Percentiles rank a stretch among this genome's conserved stretches.
phyloP scores from a whole-genome alignment of 805 yeast genomes.

The Pichia heedii region DNA sequence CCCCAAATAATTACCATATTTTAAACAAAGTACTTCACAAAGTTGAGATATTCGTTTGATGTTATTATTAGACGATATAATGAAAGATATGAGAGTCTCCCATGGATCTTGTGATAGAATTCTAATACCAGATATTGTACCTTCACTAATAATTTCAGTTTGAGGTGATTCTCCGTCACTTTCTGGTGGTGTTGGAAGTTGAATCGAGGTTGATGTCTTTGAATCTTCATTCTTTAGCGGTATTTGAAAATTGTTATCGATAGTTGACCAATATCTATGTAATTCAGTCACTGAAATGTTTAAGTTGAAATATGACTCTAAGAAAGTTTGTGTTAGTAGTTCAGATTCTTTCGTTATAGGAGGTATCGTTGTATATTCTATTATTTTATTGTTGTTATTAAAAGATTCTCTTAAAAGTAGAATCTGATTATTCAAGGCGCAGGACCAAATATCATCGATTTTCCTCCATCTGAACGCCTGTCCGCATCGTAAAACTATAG shows the following conservation, averaged over 20 bases:
- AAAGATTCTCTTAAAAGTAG: conserved; percentile 38
- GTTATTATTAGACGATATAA: conserved; percentile 93
- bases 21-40: conserved; percentile 70
- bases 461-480: conserved; percentile 78
- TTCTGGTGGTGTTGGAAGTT: conserved; percentile 5
- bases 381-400: conserved; percentile 6
- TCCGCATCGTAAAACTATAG: conserved; percentile 70
- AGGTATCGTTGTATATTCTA: conserved; percentile 43
- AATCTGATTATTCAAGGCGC: conserved; percentile 50
- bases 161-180: conserved; percentile 10
- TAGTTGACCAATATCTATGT: conserved; percentile 51
- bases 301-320: conserved; percentile 65
- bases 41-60: conserved; percentile 87
- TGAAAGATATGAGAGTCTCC: conserved; percentile 86
- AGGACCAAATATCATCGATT: conserved; percentile 55
- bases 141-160: not conserved
- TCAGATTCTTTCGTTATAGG: conserved; percentile 12
- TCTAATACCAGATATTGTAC: conserved; percentile 37
- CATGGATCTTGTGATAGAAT: conserved; percentile 92
- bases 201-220: not conserved
- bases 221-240: not conserved
- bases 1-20: conserved; percentile 58
- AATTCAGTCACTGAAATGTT: conserved; percentile 44
- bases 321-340: conserved; percentile 28
- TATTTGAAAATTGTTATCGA: conserved; percentile 41